Evolutionary conservation across 2,329 filamentous ascomycete genomes (phyloP), one percentile per base, ranked within the genome.

Genomic region (Xylaria sp.): DNA sequence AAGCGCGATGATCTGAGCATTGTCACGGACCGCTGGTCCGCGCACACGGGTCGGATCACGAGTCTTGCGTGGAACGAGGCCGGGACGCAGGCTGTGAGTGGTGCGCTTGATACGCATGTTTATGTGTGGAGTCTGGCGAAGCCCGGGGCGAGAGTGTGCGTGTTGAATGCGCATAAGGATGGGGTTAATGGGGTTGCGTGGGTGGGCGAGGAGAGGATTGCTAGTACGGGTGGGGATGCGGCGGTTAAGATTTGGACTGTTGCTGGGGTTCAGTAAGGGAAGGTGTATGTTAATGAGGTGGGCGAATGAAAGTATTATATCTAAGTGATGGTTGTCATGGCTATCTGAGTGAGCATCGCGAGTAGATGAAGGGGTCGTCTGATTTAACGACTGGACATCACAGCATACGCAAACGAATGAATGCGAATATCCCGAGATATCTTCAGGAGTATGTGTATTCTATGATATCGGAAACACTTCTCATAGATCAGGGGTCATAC

Each of bases 121-220:
- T 92, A 91, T 72, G 86, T 96, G 35, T 99, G 94, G 91, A 96
- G 91, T 72, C 75, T 97, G 58, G 80, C 78, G 46, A 90, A 91
- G 71, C 93, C 93, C 0, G 92, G 91, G 2, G 90, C 90, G 74
- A 83, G 93, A 66, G 83, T 95, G 66, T 93, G 94, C 78, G 88
- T 86, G 11, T 76, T 86, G 19, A 96, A 96, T 71, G 92, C 93
- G 54, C 94, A 99, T 77, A 97, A 97, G 77, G 94, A 97, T 71
- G 94, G 94, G 8, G 92, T 97, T 16, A 91, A 89, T 66, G 93
- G 90, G 13, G 88, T 97, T 13, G 83, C 83, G 10, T 99, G 93
- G 92, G 80, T 90, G 34, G 84, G 82, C 7, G 79, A 80, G 59
- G 75, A 75, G 16, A 90, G 83, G 76, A 80, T 97, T 54, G 86